Percentiles rank a stretch among this genome's conserved stretches.
phyloP scores from a whole-genome alignment of 768 basidiomycete genomes.

The Xerocomellus chrysenteron region DNA sequence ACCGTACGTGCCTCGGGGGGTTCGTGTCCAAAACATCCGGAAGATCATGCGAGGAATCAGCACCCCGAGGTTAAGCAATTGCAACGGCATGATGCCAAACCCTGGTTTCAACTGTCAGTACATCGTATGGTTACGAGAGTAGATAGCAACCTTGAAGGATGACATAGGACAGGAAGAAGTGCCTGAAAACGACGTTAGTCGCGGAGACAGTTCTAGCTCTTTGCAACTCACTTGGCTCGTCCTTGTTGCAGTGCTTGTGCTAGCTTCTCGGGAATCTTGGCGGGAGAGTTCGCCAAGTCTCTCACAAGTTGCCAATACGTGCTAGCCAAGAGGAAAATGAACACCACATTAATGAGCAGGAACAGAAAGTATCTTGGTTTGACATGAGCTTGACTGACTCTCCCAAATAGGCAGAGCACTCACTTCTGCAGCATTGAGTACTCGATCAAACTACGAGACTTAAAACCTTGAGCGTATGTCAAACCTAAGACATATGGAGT shows the following conservation, averaged over 20 bases:
- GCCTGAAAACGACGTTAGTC: slow-evolving; percentile 36
- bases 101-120: slow-evolving; percentile 41
- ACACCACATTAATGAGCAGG: slow-evolving; percentile 88
- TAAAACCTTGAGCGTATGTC: slow-evolving; percentile 88
- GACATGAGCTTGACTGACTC: slow-evolving; percentile 7
- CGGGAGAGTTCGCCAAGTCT: slow-evolving; percentile 90
- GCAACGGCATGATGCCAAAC: slow-evolving; percentile 92
- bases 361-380: slow-evolving; percentile 84
- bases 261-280: slow-evolving; percentile 91
- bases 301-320: slow-evolving; percentile 90
- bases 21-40: slow-evolving; percentile 77
- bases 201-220: slow-evolving; percentile 6
- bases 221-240: slow-evolving; percentile 54
- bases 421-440: slow-evolving; percentile 92
- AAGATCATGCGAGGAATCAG: slow-evolving; percentile 77
- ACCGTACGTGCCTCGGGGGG: slow-evolving; percentile 72
- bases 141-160: slow-evolving; percentile 66
- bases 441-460: slow-evolving; percentile 90
- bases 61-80: slow-evolving; percentile 89
- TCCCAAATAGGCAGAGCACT: slow-evolving; percentile 19
- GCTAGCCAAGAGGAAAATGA: slow-evolving; percentile 89
- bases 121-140: not conserved
- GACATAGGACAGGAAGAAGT: slow-evolving; percentile 85
- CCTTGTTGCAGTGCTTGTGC: slow-evolving; percentile 80
- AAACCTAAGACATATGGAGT: slow-evolving; percentile 43